Base-by-base conservation (phyloP, 1,139 yeast genomes). In the Meyerozyma smithsonii region DNA sequence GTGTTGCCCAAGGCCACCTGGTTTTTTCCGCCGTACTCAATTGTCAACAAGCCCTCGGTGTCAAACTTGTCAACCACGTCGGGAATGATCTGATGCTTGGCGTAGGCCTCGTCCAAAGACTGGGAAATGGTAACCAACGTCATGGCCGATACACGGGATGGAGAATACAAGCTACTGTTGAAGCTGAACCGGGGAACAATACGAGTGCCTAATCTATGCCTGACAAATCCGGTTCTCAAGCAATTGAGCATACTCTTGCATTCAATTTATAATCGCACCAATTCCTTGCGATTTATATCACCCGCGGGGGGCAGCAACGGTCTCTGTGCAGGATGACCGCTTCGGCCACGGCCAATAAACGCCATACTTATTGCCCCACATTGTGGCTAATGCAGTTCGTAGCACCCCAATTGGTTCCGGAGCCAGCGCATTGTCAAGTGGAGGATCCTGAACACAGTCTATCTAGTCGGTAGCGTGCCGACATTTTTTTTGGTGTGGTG, bases 1-100 rank as follows among this genome's bases (percentile, higher is more conserved):
- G 82, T 75, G 63, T 89, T 88, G 17, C 97, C 97, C 66, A 87
- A 66, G 0, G 92, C 76, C 17, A 87, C 96, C 43, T 80, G 84
- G 39, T 71, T 69, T 42, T 74, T 74, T 5, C 69, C 63, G 34
- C 74, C 76, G 51, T 69, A 72, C 49, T 67, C 76, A 50, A 71
- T 69, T 21, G 74, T 66, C 42, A 72, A 61, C 42, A 71, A 60
- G 7, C 77, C 77, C 44, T 71, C 72, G 34, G 74, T 65, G 33
- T 59, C 66, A 46, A 70, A 71, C 44, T 63, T 56, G 42, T 72
- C 79, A 46, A 73, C 69, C 33, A 79, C 84, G 15, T 81, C 86
- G 28, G 88, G 87, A 36, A 81, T 62, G 38, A 82, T 67, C 50
- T 74, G 79, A 60, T 77, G 80, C 58, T 79, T 79, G 47, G 64